phyloP scores from a whole-genome alignment of 768 basidiomycete genomes.

The Hortiboletus campestris region DNA sequence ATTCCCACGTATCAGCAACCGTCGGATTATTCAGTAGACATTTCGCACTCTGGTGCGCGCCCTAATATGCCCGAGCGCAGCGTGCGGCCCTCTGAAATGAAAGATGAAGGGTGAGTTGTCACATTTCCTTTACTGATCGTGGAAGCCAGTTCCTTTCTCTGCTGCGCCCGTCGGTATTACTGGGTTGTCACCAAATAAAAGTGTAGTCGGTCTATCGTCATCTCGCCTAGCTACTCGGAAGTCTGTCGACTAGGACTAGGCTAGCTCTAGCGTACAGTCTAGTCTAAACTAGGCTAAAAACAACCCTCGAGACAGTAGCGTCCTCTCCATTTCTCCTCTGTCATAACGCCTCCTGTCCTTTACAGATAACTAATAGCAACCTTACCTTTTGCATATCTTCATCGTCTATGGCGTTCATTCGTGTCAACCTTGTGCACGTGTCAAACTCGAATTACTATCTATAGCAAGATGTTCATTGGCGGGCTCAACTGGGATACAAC shows the following conservation, averaged over 20 bases:
- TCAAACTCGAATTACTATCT: slow-evolving; percentile 30
- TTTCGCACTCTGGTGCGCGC: slow-evolving; percentile 36
- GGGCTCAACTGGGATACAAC: slow-evolving; percentile 99
- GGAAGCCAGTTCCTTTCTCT: slow-evolving; percentile 5
- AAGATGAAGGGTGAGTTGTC: slow-evolving; percentile 93
- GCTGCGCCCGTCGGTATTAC: slow-evolving; percentile 22
- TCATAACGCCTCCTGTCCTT: slow-evolving; percentile 63
- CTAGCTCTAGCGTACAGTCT: slow-evolving; percentile 78
- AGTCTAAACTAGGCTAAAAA: slow-evolving; percentile 80
- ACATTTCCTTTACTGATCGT: slow-evolving; percentile 8
- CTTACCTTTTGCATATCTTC: slow-evolving; percentile 41
- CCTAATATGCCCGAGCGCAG: slow-evolving; percentile 55
- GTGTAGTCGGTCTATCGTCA: slow-evolving; percentile 44
- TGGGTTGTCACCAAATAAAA: slow-evolving; percentile 29
- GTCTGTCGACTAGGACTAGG: slow-evolving; percentile 64
- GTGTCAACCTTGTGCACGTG: slow-evolving; percentile 27
- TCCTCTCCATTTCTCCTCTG: slow-evolving; percentile 54
- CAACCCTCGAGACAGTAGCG: slow-evolving; percentile 68
- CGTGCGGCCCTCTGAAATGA: slow-evolving; percentile 86
- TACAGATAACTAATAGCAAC: slow-evolving; percentile 80
- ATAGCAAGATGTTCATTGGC: slow-evolving; percentile 99
- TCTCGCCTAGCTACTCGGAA: slow-evolving; percentile 45
- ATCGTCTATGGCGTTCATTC: slow-evolving; percentile 26
- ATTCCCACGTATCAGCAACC: slow-evolving; percentile 80
- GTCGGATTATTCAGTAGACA: slow-evolving; percentile 46